Conservation (phyloP, 192 early-diverging fungal species). For the Lobulomyces angularis region DNA sequence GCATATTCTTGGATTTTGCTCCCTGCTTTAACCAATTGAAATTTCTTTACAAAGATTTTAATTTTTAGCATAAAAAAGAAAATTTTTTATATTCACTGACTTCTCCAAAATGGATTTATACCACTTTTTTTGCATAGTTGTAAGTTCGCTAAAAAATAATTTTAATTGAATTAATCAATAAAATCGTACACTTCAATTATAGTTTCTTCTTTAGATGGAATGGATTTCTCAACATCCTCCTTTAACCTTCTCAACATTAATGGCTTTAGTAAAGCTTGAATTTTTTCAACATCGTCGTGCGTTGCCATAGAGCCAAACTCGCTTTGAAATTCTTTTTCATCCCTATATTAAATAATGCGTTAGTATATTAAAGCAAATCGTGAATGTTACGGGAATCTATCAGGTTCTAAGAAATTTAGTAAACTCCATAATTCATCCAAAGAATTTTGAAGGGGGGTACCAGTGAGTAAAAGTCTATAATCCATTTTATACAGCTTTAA, state of each 20-base stretch:
- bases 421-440: constrained; percentile 71
- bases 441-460: constrained; percentile 74
- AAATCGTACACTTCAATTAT: constrained; percentile 57
- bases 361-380: too few species aligned
- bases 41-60: constrained; percentile 26
- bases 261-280: constrained; percentile 66
- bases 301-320: constrained; percentile 58
- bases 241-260: constrained; percentile 78
- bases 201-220: constrained; percentile 84
- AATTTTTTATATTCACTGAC: constrained; percentile 9
- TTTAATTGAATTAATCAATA: constrained; percentile 5
- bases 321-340: constrained; percentile 52
- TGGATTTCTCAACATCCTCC: constrained; percentile 78
- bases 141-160: constrained; percentile 42
- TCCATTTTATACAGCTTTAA: constrained; percentile 64
- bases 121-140: constrained; percentile 71
- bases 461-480: constrained; percentile 65
- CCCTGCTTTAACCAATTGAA: constrained; percentile 72
- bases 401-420: constrained; percentile 70
- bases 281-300: constrained; percentile 61
- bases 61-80: constrained; percentile 1
- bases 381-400: constrained; percentile 43
- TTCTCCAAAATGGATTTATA: constrained; percentile 72
- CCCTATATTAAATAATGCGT: constrained; percentile 12
- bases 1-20: constrained; percentile 47